Evolutionary conservation across 148 eudicot species (phyloP), one percentile per base, ranked within the genome.

Genomic region (Fagopyrum homotropicum): DNA sequence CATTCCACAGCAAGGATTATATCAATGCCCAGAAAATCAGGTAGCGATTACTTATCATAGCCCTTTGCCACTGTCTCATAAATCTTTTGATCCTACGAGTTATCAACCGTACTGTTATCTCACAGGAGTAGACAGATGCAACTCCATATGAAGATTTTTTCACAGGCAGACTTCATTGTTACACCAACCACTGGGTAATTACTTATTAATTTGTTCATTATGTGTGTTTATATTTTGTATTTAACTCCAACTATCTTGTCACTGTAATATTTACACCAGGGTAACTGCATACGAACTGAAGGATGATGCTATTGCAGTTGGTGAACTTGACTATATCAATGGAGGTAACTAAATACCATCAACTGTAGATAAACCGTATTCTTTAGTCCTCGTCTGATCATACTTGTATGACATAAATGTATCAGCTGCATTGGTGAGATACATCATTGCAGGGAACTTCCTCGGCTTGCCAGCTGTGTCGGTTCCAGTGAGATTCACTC

Each of bases 391-490:
- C 3, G 40, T 35, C 40, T 35, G 40, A 35, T 35, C 40, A 35
- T 35, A 35, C 40, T 35, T 35, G 40, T 35, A 35, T 35, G 40
- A 35, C 40, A 35, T 35, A 35, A 3, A 40, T 51, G 10, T 8
- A 30, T 54, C 66, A 96, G 99, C 97, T 81, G 93, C 98, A 64
- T 86, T 92, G 72, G 84, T 92, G 69, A 85, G 98, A 44, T 96
- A 88, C 85, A 84, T 77, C 73, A 91, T 96, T 77, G 85, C 99
- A 61, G 99, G 98, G 73, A 96, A 96, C 80, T 96, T 96, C 83
- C 83, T 96, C 72, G 99, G 99, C 72, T 77, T 96, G 79, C 99
- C 99, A 16, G 99, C 99, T 6, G 89, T 96, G 63, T 89, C 99
- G 72, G 81, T 96, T 17, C 99, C 99, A 9, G 99, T 95, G 82